Base-by-base conservation (phyloP, 176 grass and related monocot genomes). In the Ampelocalamus luodianensis region DNA sequence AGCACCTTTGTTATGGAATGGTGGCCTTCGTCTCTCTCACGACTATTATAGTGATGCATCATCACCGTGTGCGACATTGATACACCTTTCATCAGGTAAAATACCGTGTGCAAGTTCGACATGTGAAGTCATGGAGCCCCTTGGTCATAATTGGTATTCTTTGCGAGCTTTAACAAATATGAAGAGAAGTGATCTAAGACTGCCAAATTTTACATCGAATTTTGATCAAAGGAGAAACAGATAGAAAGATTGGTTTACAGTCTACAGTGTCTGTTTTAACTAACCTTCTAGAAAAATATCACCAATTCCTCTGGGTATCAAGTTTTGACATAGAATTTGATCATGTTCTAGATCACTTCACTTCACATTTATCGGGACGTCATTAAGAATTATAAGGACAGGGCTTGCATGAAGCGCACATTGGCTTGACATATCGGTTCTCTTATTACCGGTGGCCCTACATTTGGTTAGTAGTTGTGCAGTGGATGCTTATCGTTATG, bases 161-260 rank as follows among this genome's bases (percentile, higher is more conserved):
- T 23, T n/a, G 24, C 36, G 29, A 78, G 20, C 37, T n/a, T 24
- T 82, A 46, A 44, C 49, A 60, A 58, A 83, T 58, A 66, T 79
- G 89, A 83, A 68, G 89, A 87, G 29, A 77, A 26, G 68, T 29
- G 29, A 29, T n/a, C n/a, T n/a, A n/a, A n/a, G n/a, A n/a, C n/a
- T n/a, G n/a, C n/a, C n/a, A n/a, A n/a, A n/a, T n/a, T n/a, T n/a
- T n/a, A n/a, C n/a, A n/a, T n/a, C n/a, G n/a, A n/a, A n/a, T n/a
- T n/a, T n/a, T n/a, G n/a, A n/a, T n/a, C n/a, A n/a, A n/a, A n/a
- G n/a, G n/a, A n/a, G n/a, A n/a, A n/a, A n/a, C n/a, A n/a, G n/a
- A n/a, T n/a, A n/a, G n/a, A n/a, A n/a, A n/a, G n/a, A 1, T 0
- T 83, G 84, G 83, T 87, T 38, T 87, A 29, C 23, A 56, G 38